Evolutionary conservation across 2,329 filamentous ascomycete species (phyloP).

Genomic region (Trichoderma pleuroti): DNA sequence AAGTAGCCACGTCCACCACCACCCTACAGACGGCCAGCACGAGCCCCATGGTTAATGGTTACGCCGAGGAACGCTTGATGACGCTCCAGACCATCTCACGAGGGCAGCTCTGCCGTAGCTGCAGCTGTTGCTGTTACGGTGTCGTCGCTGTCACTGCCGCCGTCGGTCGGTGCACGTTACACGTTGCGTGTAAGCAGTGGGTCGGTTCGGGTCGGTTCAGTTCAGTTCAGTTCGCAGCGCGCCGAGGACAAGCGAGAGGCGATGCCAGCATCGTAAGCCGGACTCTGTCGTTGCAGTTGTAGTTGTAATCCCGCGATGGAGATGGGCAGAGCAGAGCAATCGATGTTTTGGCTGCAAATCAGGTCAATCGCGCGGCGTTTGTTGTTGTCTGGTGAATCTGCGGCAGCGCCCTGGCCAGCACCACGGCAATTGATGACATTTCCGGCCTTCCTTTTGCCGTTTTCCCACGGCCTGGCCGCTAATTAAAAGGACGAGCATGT

Average conservation of each 20-base stretch:
- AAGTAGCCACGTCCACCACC: constrained; percentile 57
- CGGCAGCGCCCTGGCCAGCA: not conserved
- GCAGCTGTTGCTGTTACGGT: not conserved
- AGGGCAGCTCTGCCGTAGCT: not conserved
- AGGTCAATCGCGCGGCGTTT: not conserved
- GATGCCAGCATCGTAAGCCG: not conserved
- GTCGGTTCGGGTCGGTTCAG: not conserved
- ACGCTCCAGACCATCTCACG: constrained; percentile 29
- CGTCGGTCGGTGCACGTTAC: not conserved
- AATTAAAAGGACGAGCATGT: constrained; percentile 18
- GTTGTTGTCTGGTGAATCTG: not conserved
- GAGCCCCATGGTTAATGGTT: constrained; percentile 43
- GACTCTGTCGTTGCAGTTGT: not conserved
- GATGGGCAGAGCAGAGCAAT: not conserved
- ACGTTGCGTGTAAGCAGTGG: not conserved
- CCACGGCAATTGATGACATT: constrained; percentile 11
- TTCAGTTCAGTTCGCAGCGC: constrained; percentile 10
- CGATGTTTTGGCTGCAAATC: not conserved
- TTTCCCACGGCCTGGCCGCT: constrained; percentile 14
- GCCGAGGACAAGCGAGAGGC: not conserved
- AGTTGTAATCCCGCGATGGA: not conserved
- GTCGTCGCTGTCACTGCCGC: not conserved
- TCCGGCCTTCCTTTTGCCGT: not conserved
- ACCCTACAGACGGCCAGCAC: constrained; percentile 53
- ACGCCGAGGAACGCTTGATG: constrained; percentile 33